phyloP scores from a whole-genome alignment of 1,284 basidiomycete genomes.

The Ganoderma resinaceum region DNA sequence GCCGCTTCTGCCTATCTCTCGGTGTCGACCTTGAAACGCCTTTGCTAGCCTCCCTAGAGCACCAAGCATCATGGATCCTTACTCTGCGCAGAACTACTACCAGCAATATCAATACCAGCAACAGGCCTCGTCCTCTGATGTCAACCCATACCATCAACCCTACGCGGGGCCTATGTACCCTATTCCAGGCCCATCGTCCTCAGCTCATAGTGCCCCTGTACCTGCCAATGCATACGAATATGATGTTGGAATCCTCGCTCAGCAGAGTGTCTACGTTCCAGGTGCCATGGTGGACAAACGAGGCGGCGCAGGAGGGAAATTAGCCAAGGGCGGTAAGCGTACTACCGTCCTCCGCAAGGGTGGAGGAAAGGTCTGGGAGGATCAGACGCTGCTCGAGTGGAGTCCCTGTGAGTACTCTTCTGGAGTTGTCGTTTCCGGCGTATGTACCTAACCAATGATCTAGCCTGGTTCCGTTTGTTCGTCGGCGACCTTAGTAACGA shows the following conservation, averaged over 20 bases:
- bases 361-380: slow-evolving; percentile 97
- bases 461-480: slow-evolving; percentile 97
- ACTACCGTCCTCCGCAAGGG: slow-evolving; percentile 95
- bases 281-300: slow-evolving; percentile 88
- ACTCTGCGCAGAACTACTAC: slow-evolving; percentile 46
- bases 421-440: slow-evolving; percentile 4
- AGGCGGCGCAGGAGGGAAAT: slow-evolving; percentile 82
- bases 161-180: slow-evolving; percentile 80
- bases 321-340: slow-evolving; percentile 90
- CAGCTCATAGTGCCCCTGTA: slow-evolving; percentile 78
- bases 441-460: slow-evolving; percentile 4
- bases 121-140: slow-evolving; percentile 48
- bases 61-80: slow-evolving; percentile 50
- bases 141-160: slow-evolving; percentile 80
- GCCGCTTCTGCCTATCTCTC: neutral
- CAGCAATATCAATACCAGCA: slow-evolving; percentile 58
- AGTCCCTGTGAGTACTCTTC: slow-evolving; percentile 80
- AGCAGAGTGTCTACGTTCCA: slow-evolving; percentile 88
- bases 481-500: slow-evolving; percentile 99
- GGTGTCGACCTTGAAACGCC: neutral
- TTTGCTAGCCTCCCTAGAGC: neutral
- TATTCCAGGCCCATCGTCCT: slow-evolving; percentile 62
- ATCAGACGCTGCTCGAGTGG: slow-evolving; percentile 97
- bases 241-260: slow-evolving; percentile 85
- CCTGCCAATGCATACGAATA: slow-evolving; percentile 91